Conservation (phyloP, 2,329 filamentous ascomycete genomes). For the Colletotrichum cereale region DNA sequence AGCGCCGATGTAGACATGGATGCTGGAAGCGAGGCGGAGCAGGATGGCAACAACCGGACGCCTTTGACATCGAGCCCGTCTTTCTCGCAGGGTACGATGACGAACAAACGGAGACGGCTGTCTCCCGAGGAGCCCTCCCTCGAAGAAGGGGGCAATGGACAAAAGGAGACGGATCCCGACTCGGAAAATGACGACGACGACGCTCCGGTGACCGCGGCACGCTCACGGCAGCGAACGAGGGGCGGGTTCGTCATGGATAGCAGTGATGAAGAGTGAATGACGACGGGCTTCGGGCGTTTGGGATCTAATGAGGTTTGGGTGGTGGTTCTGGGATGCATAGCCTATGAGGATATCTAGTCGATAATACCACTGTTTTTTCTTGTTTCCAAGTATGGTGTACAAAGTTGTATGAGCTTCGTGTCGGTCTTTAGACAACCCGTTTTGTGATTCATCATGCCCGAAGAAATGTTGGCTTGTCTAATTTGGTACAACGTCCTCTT, state of each 20-base stretch:
- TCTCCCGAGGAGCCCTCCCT: conserved; percentile 3
- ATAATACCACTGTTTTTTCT: conserved; percentile 9
- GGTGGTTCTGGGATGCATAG: conserved; percentile 28
- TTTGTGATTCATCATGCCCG: neutral
- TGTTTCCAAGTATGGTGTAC: neutral
- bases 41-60: conserved; percentile 11
- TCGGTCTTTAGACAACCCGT: neutral
- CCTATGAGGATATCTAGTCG: conserved; percentile 14
- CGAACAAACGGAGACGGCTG: conserved; percentile 27
- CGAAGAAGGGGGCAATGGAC: conserved; percentile 29
- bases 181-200: conserved; percentile 53
- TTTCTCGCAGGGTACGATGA: conserved; percentile 28
- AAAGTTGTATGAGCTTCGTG: too few species aligned
- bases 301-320: neutral
- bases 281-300: conserved; percentile 17
- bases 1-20: conserved; percentile 46
- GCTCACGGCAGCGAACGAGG: conserved; percentile 58
- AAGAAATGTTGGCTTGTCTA: neutral
- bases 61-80: conserved; percentile 33
- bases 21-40: conserved; percentile 37
- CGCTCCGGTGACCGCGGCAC: conserved; percentile 51
- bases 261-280: conserved; percentile 64
- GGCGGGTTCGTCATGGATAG: conserved; percentile 71
- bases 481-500: neutral
- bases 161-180: conserved; percentile 41